Base-by-base conservation (phyloP, 352 stramenopile species). In the Phytophthora syringae region DNA sequence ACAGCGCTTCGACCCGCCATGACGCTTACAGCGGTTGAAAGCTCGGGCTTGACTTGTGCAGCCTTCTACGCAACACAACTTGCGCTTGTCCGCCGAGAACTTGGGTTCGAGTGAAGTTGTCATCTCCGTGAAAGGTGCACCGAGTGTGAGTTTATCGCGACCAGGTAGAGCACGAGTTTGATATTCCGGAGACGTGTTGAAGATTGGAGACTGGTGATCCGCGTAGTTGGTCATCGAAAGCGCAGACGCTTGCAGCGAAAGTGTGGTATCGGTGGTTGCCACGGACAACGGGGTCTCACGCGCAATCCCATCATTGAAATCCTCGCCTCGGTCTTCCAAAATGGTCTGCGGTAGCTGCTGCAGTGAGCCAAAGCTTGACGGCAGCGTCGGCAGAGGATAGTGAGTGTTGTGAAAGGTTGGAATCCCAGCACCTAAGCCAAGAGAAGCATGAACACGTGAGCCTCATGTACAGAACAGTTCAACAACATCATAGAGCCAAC, bases 1-100 rank as follows among this genome's bases (percentile, higher is more conserved):
- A 51, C 87, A 95, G 40, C 87, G 87, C 69, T 95, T 95, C 5
- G 85, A 95, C n/a, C 67, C 70, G 20, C 87, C 87, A 55, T 95
- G 87, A 30, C 82, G 82, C 64, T 95, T 95, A 75, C 87, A 95
- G 25, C 85, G 86, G 36, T 92, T 90, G 62, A 91, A 95, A 9
- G 85, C 85, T 34, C 87, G 70, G 45, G 87, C 87, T 78, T 95
- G 87, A 60, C 80, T 93, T 53, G 77, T 88, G 66, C 87, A 95
- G 24, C 81, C 84, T 69, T 90, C 82, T 0, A 89, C 76, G 45
- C 71, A 81, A 61, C 87, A 95, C 34, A 93, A 58, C 34, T 93
- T 93, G 44, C 87, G 84, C 32, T 82, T 80, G 34, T 95, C 84
- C 11, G 77, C 67, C 6, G 81, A 90, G 48, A 90, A 85, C 44